Evolutionary conservation across 345 rosid genomes (phyloP), one percentile per base, ranked within the genome.

Genomic region (Aquilaria sinensis): DNA sequence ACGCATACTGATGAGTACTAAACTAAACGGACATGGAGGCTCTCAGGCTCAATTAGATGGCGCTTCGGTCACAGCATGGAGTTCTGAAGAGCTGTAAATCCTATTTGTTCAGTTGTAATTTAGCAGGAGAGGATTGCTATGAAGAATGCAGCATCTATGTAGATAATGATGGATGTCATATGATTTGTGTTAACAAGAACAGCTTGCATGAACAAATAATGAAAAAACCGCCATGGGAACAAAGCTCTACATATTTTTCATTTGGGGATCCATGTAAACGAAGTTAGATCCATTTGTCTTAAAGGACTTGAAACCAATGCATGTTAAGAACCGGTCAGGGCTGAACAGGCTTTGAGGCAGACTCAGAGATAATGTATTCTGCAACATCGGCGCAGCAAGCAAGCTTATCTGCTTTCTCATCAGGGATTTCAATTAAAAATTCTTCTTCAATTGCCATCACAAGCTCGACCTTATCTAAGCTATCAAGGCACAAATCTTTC

Each of bases 371-470:
- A 37, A 83, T 67, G 66, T 77, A 86, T 56, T 56, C 79, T 14
- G 86, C 86, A 74, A 83, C 77, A 67, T 81, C 88, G 7, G 80
- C 82, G 50, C 92, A 86, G 74, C 82, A 86, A 12, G 74, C 50
- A 57, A 85, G 84, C 67, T 74, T 79, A 64, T 81, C 88, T 5
- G 85, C 92, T 33, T 72, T 74, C 70, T 83, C 86, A 43, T 83
- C 88, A 1, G 86, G 85, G 69, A 86, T 86, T 63, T 81, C 85
- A 4, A 83, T 62, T 59, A 83, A 81, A 74, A 86, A 81, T 57
- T 83, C 88, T 67, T 81, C 71, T 78, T 86, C 92, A 2, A 86
- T 67, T 62, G 88, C 88, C 92, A 85, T 85, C 16, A 81, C 88
- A 33, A 85, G 83, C 69, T 83, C 92, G 55, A 81, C 85, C 76